Percentiles rank a stretch among this genome's conserved stretches.
phyloP scores from a whole-genome alignment of 2,329 filamentous ascomycete species.

The Arthrobotrys pseudoclavata region DNA sequence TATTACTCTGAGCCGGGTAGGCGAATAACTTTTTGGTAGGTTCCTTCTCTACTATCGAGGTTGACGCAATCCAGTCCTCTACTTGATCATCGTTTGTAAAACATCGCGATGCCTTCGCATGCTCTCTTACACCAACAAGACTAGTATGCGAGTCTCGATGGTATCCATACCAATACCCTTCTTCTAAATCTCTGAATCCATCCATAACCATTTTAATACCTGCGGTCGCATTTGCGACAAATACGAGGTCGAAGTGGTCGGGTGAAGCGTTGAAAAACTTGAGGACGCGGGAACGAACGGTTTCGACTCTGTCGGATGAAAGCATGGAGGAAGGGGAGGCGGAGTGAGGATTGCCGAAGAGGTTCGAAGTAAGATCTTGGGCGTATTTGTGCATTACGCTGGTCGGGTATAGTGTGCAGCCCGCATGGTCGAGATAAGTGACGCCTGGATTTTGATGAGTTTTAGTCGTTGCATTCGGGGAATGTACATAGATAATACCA shows the following conservation, averaged over 20 bases:
- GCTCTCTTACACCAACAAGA: constrained; percentile 78
- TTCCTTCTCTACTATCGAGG: neutral
- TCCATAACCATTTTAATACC: constrained; percentile 89
- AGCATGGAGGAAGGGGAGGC: constrained; percentile 83
- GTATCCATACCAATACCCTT: constrained; percentile 86
- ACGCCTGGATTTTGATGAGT: constrained; percentile 70
- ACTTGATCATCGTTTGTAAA: constrained; percentile 67
- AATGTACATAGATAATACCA: neutral
- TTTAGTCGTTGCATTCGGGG: neutral
- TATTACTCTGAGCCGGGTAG: constrained; percentile 69
- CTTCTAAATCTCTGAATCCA: constrained; percentile 74
- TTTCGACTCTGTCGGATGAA: constrained; percentile 80
- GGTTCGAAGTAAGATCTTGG: constrained; percentile 79
- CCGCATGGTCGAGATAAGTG: constrained; percentile 92
- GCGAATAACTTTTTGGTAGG: constrained; percentile 66
- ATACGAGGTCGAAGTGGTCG: constrained; percentile 85
- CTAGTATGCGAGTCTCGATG: constrained; percentile 90
- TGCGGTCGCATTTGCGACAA: constrained; percentile 92
- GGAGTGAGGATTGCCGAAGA: constrained; percentile 95
- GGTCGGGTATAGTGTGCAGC: constrained; percentile 86
- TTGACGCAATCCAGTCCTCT: constrained; percentile 65
- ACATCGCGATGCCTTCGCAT: constrained; percentile 65
- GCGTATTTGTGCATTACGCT: constrained; percentile 85
- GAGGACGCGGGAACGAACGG: constrained; percentile 78
- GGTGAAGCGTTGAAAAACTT: constrained; percentile 85